Base-by-base conservation (phyloP, 2,329 filamentous ascomycete species). In the Magnaporthiopsis incrustans region DNA sequence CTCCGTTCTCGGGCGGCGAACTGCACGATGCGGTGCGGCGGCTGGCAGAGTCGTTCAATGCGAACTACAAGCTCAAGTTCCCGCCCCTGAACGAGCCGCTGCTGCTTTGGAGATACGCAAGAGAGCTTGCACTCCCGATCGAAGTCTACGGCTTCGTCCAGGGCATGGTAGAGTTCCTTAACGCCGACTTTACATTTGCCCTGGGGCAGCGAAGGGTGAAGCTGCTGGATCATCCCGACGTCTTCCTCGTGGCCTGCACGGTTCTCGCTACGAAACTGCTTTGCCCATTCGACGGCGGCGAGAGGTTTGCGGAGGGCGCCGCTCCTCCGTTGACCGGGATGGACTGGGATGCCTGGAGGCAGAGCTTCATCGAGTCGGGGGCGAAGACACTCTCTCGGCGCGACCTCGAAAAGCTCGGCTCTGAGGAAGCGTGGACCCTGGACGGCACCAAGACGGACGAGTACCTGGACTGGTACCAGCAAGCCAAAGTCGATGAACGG, bases 381-480 rank as follows among this genome's bases (percentile, higher is more conserved):
- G 64, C 64, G 1, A 67, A 70, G 26, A 66, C 66, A n/a, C 66
- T 70, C 3, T 61, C 67, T n/a, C 67, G 67, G 18, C 64, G 70
- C 2, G 70, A 71, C 7, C 72, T 74, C 35, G 69, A 71, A 32
- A 67, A 68, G 26, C 64, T 73, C 44, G 66, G 68, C 6, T 65
- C 71, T 5, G 67, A 70, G 6, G 69, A 74, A 7, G 72, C 71
- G 11, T 73, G 77, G 68, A 70, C 63, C 0, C 85, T 91, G 82
- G 79, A 79, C 1, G 76, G 80, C 18, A 73, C 77, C 11, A 84
- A 89, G 67, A 77, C 94, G 53, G 89, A 93, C 70, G 83, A 89
- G 65, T 94, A 92, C 70, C 80, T 96, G 74, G 85, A 91, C 73
- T 95, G 89, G 87, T 93, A 90, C 72, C 86, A 90, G 71, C 80